These are phyloP conservation scores for Phytophthora multivora DNA, from an alignment of 352 stramenopile species.

Conservation along the genomic window DNA sequence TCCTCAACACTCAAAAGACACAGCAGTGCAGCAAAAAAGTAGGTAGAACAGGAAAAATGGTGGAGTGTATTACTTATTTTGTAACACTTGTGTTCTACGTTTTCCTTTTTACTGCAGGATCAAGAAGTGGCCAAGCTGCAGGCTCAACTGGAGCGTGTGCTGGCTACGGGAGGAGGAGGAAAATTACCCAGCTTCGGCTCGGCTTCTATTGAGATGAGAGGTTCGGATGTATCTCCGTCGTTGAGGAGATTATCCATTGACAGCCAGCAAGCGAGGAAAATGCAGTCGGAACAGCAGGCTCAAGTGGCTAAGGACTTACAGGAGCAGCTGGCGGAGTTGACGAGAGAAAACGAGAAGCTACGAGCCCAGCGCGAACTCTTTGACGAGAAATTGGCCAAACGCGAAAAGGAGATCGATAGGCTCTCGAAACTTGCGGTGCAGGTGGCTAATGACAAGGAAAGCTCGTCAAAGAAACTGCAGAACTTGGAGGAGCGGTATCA, in stretches of 20 bases:
- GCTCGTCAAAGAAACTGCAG: conserved; percentile 32
- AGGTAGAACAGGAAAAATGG: conserved; percentile 2
- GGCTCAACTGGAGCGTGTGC: conserved; percentile 60
- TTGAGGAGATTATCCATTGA: conserved; percentile 29
- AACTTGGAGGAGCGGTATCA: conserved; percentile 43
- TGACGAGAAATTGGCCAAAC: conserved; percentile 58
- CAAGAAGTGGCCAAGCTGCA: conserved; percentile 68
- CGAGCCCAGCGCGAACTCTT: conserved; percentile 45
- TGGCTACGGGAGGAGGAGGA: conserved; percentile 37
- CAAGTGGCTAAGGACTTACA: conserved; percentile 54
- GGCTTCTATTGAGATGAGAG: conserved; percentile 41
- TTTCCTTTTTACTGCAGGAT: conserved; percentile 39
- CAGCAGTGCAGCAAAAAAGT: conserved; percentile 68
- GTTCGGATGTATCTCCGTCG: conserved; percentile 21
- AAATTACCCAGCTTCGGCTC: conserved; percentile 19
- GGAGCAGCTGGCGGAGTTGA: conserved; percentile 51
- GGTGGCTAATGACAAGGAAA: conserved; percentile 29
- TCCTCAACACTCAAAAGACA: conserved; percentile 61
- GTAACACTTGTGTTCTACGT: not conserved
- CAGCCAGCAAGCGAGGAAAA: conserved; percentile 23
- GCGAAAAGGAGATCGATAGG: conserved; percentile 73
- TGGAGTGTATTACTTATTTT: conserved; percentile 7
- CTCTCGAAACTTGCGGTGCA: conserved; percentile 57
- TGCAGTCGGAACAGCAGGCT: conserved; percentile 22
- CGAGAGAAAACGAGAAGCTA: conserved; percentile 49